Conservation (phyloP, 2,329 filamentous ascomycete species). For the Neonectria hederae region DNA sequence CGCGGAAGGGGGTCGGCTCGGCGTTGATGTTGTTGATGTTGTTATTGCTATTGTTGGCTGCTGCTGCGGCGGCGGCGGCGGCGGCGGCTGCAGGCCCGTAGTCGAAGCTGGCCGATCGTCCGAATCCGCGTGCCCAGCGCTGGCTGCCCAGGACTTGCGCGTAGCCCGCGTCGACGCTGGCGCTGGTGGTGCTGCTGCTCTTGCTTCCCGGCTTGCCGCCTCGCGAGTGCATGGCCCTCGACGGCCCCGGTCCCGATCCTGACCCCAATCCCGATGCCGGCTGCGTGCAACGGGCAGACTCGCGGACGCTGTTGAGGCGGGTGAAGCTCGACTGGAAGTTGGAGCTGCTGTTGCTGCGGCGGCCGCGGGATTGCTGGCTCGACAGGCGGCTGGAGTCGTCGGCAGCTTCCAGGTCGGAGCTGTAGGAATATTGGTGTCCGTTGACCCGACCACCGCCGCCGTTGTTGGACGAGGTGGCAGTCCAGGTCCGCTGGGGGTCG, state of each 20-base stretch:
- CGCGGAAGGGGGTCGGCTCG: conserved; percentile 53
- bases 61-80: conserved; percentile 38
- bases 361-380: conserved; percentile 59
- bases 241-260: conserved; percentile 43
- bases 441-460: conserved; percentile 39
- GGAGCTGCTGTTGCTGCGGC: conserved; percentile 83
- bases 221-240: conserved; percentile 58
- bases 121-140: conserved; percentile 63
- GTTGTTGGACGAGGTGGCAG: conserved; percentile 36
- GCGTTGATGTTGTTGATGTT: conserved; percentile 1
- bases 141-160: conserved; percentile 66
- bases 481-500: conserved; percentile 49
- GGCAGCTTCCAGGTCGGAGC: conserved; percentile 66
- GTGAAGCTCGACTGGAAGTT: conserved; percentile 70
- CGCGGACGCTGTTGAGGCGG: conserved; percentile 71
- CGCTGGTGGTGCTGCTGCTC: conserved; percentile 74
- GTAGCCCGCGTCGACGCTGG: conserved; percentile 73
- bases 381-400: conserved; percentile 65
- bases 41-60: conserved; percentile 6
- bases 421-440: conserved; percentile 62
- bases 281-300: conserved; percentile 48
- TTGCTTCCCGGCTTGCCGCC: conserved; percentile 74
- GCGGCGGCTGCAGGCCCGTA: conserved; percentile 58
- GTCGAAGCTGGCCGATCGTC: conserved; percentile 80
- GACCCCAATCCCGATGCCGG: conserved; percentile 29